These are phyloP conservation scores for Senna siamea DNA, from an alignment of 306 rosid genomes.

Conservation along the genomic window DNA sequence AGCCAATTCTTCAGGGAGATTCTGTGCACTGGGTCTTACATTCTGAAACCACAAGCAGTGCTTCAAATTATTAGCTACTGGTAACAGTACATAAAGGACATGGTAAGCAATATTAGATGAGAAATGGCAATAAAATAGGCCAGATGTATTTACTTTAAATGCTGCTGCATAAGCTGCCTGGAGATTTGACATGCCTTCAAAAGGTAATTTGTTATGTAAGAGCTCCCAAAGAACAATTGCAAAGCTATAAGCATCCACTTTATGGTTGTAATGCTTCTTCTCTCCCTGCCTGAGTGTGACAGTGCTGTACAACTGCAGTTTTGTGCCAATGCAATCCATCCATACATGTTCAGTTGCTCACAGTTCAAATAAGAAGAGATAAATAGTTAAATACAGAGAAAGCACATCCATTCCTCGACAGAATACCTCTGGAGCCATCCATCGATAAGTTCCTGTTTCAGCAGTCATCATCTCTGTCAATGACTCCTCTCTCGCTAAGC, in stretches of 20 bases:
- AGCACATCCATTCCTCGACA: conserved; percentile 24
- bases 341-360: background rate
- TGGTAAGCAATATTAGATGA: conserved; percentile 14
- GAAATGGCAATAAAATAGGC: background rate
- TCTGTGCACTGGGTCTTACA: conserved; percentile 89
- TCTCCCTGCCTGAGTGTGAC: conserved; percentile 96
- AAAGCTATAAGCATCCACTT: conserved; percentile 93
- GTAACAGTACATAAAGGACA: conserved; percentile 6
- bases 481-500: conserved; percentile 94
- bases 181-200: conserved; percentile 99
- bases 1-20: conserved; percentile 81
- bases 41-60: conserved; percentile 60
- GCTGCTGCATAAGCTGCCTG: conserved; percentile 99
- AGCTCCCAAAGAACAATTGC: conserved; percentile 98
- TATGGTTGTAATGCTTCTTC: conserved; percentile 95
- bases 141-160: conserved; percentile 62
- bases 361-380: conserved; percentile 14
- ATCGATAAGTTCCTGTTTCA: conserved; percentile 95
- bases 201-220: conserved; percentile 88
- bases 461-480: conserved; percentile 98
- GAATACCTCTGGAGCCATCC: conserved; percentile 98
- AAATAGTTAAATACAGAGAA: background rate
- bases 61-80: conserved; percentile 30
- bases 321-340: conserved; percentile 35
- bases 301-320: conserved; percentile 84